Base-by-base conservation (phyloP, 345 rosid species). In the Linum tenue region DNA sequence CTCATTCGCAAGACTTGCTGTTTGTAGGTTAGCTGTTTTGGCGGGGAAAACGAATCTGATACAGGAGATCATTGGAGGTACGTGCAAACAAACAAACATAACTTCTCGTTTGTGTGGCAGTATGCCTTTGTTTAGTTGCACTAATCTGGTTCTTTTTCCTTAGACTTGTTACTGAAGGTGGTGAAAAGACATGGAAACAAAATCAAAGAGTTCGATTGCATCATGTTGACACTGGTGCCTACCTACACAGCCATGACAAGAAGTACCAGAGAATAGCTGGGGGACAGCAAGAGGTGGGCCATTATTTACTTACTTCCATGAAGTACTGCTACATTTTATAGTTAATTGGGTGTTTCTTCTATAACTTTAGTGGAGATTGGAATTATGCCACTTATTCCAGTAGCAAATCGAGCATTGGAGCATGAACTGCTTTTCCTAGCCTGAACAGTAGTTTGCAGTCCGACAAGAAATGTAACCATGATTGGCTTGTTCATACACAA, bases 251-350 rank as follows among this genome's bases (percentile, higher is more conserved):
- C 71, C 99, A 95, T 64, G 88, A 89, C 85, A 95, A 91, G 83
- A 95, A 87, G 74, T 95, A 91, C 82, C 81, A 84, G 67, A 83
- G 98, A n/a, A 87, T 91, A 58, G 99, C 98, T 60, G 99, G 99
- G 64, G 97, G 96, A n/a, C 99, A 95, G 73, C 99, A 95, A 72
- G 99, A 95, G 96, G 97, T 91, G 71, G 76, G 75, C n/a, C 36
- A 57, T 31, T 57, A 17, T 17, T 17, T 57, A 8, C 16, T 17
- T 57, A 12, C 60, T 57, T 3, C 5, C 36, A 56, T 16, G 38
- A 37, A 31, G 12, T 10, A 9, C 12, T 3, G 14, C 60, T 12
- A 35, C 8, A 3, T 10, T 17, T 56, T 11, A 22, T 31, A 12
- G 3, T 16, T 56, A 56, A 16, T 16, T 56, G 60, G 8, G 7